These are phyloP conservation scores for Daldinia loculata DNA, from an alignment of 495 filamentous ascomycete species.

Conservation along the genomic window DNA sequence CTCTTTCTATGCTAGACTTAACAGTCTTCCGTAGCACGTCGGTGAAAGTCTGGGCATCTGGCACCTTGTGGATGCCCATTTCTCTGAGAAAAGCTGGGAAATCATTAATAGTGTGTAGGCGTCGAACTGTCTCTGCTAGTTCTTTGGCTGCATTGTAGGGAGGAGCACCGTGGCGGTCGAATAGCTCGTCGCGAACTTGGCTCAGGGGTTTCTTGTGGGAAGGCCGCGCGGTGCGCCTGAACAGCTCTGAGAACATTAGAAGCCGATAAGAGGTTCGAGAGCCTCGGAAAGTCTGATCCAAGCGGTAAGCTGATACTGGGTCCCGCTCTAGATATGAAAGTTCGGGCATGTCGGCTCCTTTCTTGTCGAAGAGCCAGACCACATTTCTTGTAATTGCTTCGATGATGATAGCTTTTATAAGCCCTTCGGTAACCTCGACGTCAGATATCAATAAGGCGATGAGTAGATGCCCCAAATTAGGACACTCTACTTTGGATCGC, in stretches of 20 bases:
- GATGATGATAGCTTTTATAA: constrained; percentile 56
- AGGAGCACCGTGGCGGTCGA: constrained; percentile 58
- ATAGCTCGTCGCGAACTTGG: constrained; percentile 55
- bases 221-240: constrained; percentile 55
- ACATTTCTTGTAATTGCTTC: constrained; percentile 62
- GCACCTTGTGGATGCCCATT: constrained; percentile 51
- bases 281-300: constrained; percentile 57
- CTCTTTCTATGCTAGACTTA: constrained; percentile 48
- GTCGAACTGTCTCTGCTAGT: constrained; percentile 53
- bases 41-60: constrained; percentile 46
- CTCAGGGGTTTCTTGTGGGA: constrained; percentile 46
- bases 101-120: constrained; percentile 52
- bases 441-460: constrained; percentile 57
- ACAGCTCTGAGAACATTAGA: constrained; percentile 63
- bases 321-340: constrained; percentile 57
- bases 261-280: constrained; percentile 59
- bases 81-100: constrained; percentile 55
- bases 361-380: constrained; percentile 59
- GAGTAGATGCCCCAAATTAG: constrained; percentile 61
- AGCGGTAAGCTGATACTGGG: constrained; percentile 54
- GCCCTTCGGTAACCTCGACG: constrained; percentile 49
- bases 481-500: constrained; percentile 53
- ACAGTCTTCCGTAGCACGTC: constrained; percentile 51
- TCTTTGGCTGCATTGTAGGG: constrained; percentile 51
- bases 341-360: constrained; percentile 53